phyloP scores from a whole-genome alignment of 2,329 filamentous ascomycete species.

The Trichoderma lentiforme region DNA sequence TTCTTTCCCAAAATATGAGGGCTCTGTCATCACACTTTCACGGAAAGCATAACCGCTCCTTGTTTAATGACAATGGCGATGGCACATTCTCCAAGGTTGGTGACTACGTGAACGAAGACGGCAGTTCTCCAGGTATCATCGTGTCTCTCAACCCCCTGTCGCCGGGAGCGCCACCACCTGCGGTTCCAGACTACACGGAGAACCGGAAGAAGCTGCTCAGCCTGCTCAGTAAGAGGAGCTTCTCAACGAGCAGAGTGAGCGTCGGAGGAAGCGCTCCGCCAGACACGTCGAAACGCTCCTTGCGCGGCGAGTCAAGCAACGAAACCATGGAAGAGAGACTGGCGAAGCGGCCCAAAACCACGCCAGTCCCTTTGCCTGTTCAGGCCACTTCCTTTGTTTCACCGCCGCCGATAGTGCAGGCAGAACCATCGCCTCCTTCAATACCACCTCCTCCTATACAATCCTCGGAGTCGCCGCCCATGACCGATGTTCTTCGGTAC shows the following conservation, averaged over 20 bases:
- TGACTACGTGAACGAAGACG: slow-evolving; percentile 25
- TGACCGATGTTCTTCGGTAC: slow-evolving; percentile 22
- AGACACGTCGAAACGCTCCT: not conserved
- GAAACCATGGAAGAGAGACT: not conserved
- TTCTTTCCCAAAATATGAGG: slow-evolving; percentile 25
- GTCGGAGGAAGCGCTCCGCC: not conserved
- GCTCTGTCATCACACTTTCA: slow-evolving; percentile 22
- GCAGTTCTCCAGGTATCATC: slow-evolving; percentile 28
- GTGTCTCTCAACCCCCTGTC: slow-evolving; percentile 28
- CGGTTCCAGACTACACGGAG: not conserved
- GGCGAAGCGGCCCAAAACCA: slow-evolving; percentile 9
- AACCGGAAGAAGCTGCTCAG: not conserved
- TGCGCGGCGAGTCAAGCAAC: not conserved
- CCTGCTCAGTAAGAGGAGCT: not conserved
- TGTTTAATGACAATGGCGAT: slow-evolving; percentile 41
- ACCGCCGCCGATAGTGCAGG: not conserved
- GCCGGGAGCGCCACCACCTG: slow-evolving; percentile 19
- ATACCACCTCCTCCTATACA: not conserved
- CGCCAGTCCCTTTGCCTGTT: not conserved
- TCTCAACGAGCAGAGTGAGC: not conserved
- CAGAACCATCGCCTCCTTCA: not conserved
- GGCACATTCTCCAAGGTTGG: slow-evolving; percentile 36
- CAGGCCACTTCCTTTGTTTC: not conserved
- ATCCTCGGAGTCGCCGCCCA: not conserved
- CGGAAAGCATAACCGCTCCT: not conserved